Base-by-base conservation (phyloP, 1,139 yeast species). In the Saccharomyces hybrid region DNA sequence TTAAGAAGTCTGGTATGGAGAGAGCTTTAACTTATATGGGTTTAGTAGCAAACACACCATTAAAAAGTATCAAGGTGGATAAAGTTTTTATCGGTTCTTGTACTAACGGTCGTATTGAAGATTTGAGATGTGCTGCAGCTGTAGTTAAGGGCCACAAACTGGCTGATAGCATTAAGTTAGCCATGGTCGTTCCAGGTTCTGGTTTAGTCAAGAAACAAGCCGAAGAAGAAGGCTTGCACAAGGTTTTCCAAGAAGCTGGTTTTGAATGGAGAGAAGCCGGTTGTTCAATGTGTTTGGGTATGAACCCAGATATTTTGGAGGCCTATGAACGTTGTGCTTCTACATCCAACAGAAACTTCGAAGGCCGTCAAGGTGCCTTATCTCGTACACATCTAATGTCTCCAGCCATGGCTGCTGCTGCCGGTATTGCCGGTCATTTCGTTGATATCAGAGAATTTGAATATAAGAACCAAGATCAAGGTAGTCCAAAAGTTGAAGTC, bases 231-330 rank as follows among this genome's bases (percentile, higher is more conserved):
- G 99, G 99, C 54, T 80, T 93, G 56, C 95, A 93, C 71, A 88
- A 88, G 76, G 81, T 93, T 58, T 93, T 93, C 66, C 83, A 78
- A 66, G 89, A 82, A 52, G 98, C 99, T 55, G 98, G 96, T 28
- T 93, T 93, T 70, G 90, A 87, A 66, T 93, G 99, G 99, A 86
- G 99, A 78, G 99, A 93, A 76, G 98, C 99, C 60, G 99, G 99
- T 59, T 93, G 99, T 75, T 91, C 98, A 52, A 93, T 93, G 99
- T 93, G 99, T 76, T 81, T 93, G 58, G 99, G 99, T 74, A 93
- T 93, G 99, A 93, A 93, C 75, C 97, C 98, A 47, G 99, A 93
- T 76, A 91, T 93, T 66, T 81, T 93, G 68, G 83, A 85, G 58
- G 98, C 98, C 49, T 82, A 87, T 69, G 99, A 93, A 74, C 84